phyloP scores from a whole-genome alignment of 2,329 filamentous ascomycete species.

The Fonsecaea nubica region DNA sequence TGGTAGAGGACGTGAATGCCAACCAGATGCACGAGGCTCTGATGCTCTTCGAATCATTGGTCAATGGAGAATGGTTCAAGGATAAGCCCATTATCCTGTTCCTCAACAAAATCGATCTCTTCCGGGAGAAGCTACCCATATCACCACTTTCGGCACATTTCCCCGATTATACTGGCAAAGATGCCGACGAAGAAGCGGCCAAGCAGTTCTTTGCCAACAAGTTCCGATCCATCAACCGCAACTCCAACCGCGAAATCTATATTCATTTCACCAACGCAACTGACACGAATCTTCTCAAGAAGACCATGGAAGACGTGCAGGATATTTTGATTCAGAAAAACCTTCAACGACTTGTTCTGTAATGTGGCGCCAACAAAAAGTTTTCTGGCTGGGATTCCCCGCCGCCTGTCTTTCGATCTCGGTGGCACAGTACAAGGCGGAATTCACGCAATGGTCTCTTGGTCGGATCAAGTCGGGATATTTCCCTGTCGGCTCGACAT shows the following conservation, averaged over 20 bases:
- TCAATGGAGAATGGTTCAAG: conserved; percentile 85
- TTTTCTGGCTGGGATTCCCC: background rate
- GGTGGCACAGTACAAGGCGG: conserved; percentile 16
- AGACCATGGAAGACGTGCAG: conserved; percentile 84
- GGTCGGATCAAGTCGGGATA: background rate
- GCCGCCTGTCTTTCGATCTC: background rate
- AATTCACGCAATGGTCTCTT: background rate
- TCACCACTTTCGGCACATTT: conserved; percentile 78
- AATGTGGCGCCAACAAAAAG: conserved; percentile 41
- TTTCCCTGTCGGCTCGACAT: background rate
- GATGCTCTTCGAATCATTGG: conserved; percentile 85
- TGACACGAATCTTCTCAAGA: conserved; percentile 77
- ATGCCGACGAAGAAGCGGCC: conserved; percentile 74
- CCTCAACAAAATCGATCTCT: conserved; percentile 86
- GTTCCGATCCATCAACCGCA: conserved; percentile 76
- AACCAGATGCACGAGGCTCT: conserved; percentile 92
- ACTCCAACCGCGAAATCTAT: conserved; percentile 63
- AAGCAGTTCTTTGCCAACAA: conserved; percentile 84
- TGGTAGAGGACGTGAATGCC: conserved; percentile 95
- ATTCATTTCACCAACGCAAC: conserved; percentile 66
- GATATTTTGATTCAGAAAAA: conserved; percentile 89
- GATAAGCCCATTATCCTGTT: conserved; percentile 83
- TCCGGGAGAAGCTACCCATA: conserved; percentile 74
- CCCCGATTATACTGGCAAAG: conserved; percentile 76
- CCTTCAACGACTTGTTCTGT: conserved; percentile 78